Percentiles rank a stretch among this genome's conserved stretches.
Conservation (phyloP, 495 filamentous ascomycete species). For the Pseudoneurospora amorphoporcata region DNA sequence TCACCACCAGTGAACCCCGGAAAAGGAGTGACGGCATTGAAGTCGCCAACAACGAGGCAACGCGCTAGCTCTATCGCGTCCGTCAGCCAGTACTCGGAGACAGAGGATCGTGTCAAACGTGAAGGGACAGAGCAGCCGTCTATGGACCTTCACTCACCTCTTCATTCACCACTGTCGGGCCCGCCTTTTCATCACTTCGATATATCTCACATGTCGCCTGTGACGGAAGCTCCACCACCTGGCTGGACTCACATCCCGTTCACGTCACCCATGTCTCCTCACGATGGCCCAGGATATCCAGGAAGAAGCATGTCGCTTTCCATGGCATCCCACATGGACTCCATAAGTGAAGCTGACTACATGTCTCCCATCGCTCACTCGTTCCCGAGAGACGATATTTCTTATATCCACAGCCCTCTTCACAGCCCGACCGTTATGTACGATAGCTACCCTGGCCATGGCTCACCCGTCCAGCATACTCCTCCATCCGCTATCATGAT, state of each 20-base stretch:
- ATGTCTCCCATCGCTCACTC: conserved; percentile 41
- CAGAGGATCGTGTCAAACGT: conserved; percentile 23
- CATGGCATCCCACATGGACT: conserved; percentile 35
- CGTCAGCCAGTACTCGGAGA: conserved; percentile 25
- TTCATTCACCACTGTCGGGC: conserved; percentile 4
- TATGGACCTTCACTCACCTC: conserved; percentile 1
- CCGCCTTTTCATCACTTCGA: conserved; percentile 30
- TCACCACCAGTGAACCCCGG: conserved; percentile 45
- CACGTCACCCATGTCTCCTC: conserved; percentile 15
- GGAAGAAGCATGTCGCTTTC: conserved; percentile 16
- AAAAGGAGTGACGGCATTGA: conserved; percentile 29
- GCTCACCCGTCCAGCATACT: conserved; percentile 39
- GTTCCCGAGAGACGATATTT: conserved; percentile 36
- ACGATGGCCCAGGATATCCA: conserved; percentile 14
- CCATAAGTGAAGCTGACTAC: conserved; percentile 46
- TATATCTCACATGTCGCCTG: conserved; percentile 26
- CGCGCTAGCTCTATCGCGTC: conserved; percentile 29
- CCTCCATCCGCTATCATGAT: conserved; percentile 43
- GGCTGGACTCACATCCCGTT: conserved; percentile 26
- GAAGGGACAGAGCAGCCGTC: conserved; percentile 8
- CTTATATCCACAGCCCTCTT: conserved; percentile 30
- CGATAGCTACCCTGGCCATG: conserved; percentile 37
- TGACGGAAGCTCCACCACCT: conserved; percentile 20
- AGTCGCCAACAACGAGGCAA: conserved; percentile 21
- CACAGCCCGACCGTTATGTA: conserved; percentile 44